Percentiles rank a stretch among this genome's conserved stretches.
phyloP scores from a whole-genome alignment of 2,329 filamentous ascomycete genomes.

The Emydomyces testavorans region DNA sequence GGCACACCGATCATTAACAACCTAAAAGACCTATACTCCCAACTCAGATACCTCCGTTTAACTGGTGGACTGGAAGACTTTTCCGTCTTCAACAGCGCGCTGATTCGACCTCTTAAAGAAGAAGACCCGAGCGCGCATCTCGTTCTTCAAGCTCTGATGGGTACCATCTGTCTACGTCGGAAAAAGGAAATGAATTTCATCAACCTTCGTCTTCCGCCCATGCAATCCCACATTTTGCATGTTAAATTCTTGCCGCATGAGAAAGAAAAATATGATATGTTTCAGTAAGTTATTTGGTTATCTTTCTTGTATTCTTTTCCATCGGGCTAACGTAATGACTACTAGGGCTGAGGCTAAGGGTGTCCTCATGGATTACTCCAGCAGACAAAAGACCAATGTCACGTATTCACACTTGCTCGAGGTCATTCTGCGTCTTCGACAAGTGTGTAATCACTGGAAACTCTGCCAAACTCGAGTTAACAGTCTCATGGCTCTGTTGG shows the following conservation, averaged over 20 bases:
- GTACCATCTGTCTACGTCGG: conserved; percentile 66
- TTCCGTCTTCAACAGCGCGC: conserved; percentile 60
- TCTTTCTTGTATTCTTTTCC: conserved; percentile 5
- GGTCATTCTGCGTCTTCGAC: conserved; percentile 67
- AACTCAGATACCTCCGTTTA: conserved; percentile 65
- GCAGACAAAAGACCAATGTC: conserved; percentile 36
- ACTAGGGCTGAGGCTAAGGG: conserved; percentile 60
- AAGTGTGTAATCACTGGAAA: conserved; percentile 82
- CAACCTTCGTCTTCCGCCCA: conserved; percentile 63
- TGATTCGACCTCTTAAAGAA: conserved; percentile 55
- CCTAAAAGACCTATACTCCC: conserved; percentile 67
- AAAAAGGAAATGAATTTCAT: conserved; percentile 84
- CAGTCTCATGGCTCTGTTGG: conserved; percentile 58
- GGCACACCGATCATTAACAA: conserved; percentile 78
- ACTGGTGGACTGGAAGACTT: conserved; percentile 63
- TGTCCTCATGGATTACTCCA: conserved; percentile 49
- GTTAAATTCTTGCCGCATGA: conserved; percentile 65
- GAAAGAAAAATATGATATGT: conserved; percentile 61
- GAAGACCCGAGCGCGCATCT: conserved; percentile 48
- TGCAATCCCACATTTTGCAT: conserved; percentile 66
- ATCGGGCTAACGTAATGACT: background rate
- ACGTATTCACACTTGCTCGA: conserved; percentile 68
- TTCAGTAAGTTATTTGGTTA: conserved; percentile 44
- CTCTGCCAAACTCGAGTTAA: conserved; percentile 65
- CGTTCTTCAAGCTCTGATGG: conserved; percentile 65